phyloP scores from a whole-genome alignment of 306 rosid species.

The Cyclanthera cordifolia region DNA sequence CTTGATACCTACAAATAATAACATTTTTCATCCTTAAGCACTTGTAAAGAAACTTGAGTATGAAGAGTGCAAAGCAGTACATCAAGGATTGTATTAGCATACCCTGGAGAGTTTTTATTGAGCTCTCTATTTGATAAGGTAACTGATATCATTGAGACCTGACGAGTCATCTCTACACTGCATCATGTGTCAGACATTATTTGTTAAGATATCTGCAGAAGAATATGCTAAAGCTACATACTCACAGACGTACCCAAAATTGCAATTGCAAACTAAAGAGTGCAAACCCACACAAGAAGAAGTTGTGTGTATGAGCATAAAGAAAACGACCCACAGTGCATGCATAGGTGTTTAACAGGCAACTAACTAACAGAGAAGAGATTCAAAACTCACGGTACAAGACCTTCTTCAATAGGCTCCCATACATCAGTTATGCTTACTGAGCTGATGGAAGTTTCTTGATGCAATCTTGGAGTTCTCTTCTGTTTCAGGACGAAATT shows the following conservation, averaged over 20 bases:
- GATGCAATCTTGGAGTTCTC: constrained; percentile 59
- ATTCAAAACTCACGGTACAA: constrained; percentile 65
- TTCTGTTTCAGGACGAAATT: constrained; percentile 37
- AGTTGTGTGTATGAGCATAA: not conserved
- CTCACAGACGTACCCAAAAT: not conserved
- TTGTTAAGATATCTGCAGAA: constrained; percentile 1
- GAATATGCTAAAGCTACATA: not conserved
- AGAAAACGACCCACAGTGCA: not conserved
- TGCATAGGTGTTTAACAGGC: not conserved
- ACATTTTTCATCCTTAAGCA: constrained; percentile 7
- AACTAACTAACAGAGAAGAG: constrained; percentile 1
- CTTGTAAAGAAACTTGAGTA: not conserved
- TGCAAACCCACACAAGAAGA: not conserved
- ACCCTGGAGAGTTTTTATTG: constrained; percentile 80
- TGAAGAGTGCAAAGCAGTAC: not conserved
- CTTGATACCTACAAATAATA: constrained; percentile 54
- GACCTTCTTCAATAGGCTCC: constrained; percentile 99
- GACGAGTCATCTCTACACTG: constrained; percentile 99
- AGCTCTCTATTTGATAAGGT: constrained; percentile 59
- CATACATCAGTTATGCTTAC: constrained; percentile 89
- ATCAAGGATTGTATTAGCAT: constrained; percentile 3
- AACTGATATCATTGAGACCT: constrained; percentile 93
- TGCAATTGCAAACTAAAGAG: not conserved
- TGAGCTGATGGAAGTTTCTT: constrained; percentile 82
- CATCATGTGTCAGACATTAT: constrained; percentile 15